phyloP scores from a whole-genome alignment of 192 early-diverging fungal species.

The Lobosporangium transversale region DNA sequence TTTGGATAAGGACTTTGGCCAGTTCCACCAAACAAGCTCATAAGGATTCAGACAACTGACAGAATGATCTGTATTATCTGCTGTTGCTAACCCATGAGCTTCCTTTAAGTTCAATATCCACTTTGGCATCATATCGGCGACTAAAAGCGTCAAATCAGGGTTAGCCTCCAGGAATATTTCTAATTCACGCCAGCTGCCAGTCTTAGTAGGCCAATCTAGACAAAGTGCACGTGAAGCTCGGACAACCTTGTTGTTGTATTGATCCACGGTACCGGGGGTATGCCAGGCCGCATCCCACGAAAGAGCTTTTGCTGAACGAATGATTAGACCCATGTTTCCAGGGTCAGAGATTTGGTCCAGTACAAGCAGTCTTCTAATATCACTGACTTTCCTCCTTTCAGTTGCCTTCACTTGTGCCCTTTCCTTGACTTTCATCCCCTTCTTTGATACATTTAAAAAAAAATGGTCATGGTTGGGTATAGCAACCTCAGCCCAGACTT shows the following conservation, averaged over 20 bases:
- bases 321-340: slow-evolving; percentile 56
- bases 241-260: slow-evolving; percentile 59
- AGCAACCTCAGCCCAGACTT: slow-evolving; percentile 59
- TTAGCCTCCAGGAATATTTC: slow-evolving; percentile 13
- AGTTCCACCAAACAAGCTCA: slow-evolving; percentile 47
- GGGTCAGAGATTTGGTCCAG: slow-evolving; percentile 59
- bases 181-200: slow-evolving; percentile 21
- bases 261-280: slow-evolving; percentile 54
- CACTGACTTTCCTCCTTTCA: not conserved
- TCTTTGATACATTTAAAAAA: not conserved
- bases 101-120: slow-evolving; percentile 2
- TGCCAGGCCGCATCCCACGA: slow-evolving; percentile 56
- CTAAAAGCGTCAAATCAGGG: slow-evolving; percentile 39
- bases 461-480: slow-evolving; percentile 43
- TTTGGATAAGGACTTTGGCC: slow-evolving; percentile 18
- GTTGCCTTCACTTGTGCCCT: not conserved
- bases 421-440: not conserved
- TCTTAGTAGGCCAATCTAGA: slow-evolving; percentile 49
- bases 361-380: slow-evolving; percentile 46
- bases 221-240: slow-evolving; percentile 55
- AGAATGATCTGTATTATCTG: not conserved
- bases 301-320: slow-evolving; percentile 59
- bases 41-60: not conserved
- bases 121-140: slow-evolving; percentile 60
- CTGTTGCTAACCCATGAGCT: not conserved